phyloP scores from a whole-genome alignment of 2,329 filamentous ascomycete genomes.

The Zymoseptoria crescenta region DNA sequence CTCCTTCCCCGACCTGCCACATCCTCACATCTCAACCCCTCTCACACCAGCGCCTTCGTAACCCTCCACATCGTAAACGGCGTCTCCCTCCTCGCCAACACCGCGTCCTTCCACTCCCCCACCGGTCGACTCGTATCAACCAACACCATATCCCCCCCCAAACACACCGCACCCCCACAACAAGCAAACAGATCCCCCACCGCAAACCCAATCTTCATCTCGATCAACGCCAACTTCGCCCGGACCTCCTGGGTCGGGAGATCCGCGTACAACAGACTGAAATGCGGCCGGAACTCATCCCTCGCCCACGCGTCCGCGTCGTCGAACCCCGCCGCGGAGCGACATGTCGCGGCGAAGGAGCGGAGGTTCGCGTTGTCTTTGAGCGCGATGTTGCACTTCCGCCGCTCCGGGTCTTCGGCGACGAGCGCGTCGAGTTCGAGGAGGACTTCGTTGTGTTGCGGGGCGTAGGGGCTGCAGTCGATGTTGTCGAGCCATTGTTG shows the following conservation, averaged over 20 bases:
- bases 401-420: constrained; percentile 17
- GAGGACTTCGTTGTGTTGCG: constrained; percentile 17
- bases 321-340: constrained; percentile 7
- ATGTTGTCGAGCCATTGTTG: constrained; percentile 18
- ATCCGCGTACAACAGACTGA: constrained; percentile 18
- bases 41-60: constrained; percentile 15
- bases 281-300: constrained; percentile 17
- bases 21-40: no score
- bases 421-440: constrained; percentile 17
- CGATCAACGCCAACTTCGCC: constrained; percentile 16
- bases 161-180: constrained; percentile 19
- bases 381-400: constrained; percentile 18
- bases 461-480: constrained; percentile 5
- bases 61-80: constrained; percentile 19
- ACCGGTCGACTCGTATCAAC: constrained; percentile 18
- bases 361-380: constrained; percentile 14
- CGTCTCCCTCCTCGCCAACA: constrained; percentile 17
- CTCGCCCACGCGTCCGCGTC: constrained; percentile 4
- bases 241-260: constrained; percentile 16
- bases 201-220: constrained; percentile 22
- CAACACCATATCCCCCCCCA: constrained; percentile 19
- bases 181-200: constrained; percentile 21
- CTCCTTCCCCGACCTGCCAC: background rate
- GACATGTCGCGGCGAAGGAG: constrained; percentile 8
- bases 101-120: constrained; percentile 12